Conservation (phyloP, 2,329 filamentous ascomycete species). For the Aureobasidium melanogenum region DNA sequence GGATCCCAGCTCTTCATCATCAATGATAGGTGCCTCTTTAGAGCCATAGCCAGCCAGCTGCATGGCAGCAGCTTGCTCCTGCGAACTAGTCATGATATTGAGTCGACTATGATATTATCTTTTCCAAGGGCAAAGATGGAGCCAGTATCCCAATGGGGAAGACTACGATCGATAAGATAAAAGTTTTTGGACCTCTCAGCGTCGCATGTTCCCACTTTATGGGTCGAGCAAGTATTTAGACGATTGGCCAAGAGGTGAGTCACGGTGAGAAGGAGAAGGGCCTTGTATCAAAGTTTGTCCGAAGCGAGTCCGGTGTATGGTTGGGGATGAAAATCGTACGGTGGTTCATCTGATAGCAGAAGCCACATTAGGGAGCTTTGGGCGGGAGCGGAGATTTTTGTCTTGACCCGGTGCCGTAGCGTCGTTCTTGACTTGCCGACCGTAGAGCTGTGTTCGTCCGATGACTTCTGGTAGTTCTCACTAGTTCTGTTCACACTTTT, state of each 20-base stretch:
- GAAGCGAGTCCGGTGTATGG: not conserved
- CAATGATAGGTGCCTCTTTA: not conserved
- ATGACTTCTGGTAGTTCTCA: not conserved
- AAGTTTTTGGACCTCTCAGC: not conserved
- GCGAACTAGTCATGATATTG: not conserved
- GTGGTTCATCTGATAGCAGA: not conserved
- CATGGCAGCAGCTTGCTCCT: conserved; percentile 4
- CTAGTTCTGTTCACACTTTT: not conserved
- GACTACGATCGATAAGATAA: conserved; percentile 7
- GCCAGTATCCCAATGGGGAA: not conserved
- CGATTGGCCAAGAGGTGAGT: not conserved
- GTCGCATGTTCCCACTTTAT: not conserved
- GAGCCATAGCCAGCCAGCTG: not conserved
- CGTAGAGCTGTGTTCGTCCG: not conserved
- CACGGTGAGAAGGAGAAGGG: not conserved
- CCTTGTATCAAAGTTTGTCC: not conserved
- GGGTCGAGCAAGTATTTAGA: not conserved
- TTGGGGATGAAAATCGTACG: not conserved
- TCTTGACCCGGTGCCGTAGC: not conserved
- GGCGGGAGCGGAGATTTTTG: conserved; percentile 4
- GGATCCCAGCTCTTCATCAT: conserved; percentile 11
- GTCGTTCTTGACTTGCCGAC: not conserved
- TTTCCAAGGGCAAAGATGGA: not conserved
- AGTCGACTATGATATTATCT: not conserved
- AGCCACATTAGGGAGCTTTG: not conserved